Percentiles rank a stretch among this genome's conserved stretches.
Evolutionary conservation across 371 early-diverging fungal genomes (phyloP).

Genomic region (Mortierella sp.): DNA sequence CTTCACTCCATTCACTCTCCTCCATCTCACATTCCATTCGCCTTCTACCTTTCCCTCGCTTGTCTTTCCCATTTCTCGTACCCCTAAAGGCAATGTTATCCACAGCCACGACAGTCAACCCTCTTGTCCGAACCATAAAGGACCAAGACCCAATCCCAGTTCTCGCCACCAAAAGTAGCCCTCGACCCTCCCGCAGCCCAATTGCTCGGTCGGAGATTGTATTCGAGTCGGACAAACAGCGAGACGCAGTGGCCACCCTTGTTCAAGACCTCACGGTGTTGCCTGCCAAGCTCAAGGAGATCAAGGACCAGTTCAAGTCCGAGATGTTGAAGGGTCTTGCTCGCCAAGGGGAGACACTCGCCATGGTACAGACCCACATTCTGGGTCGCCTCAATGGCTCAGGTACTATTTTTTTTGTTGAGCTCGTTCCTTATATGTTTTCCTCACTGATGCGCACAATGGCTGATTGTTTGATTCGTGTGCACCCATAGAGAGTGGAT

Average conservation of each 20-base stretch:
- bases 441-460: too few relatives aligned
- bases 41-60: background rate
- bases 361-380: conserved; percentile 82
- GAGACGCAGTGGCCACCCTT: conserved; percentile 62
- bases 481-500: conserved; percentile 74
- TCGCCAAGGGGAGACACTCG: conserved; percentile 71
- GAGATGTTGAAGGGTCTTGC: conserved; percentile 85
- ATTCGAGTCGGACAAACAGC: conserved; percentile 52
- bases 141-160: background rate
- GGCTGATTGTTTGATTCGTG: too few relatives aligned
- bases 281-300: conserved; percentile 68
- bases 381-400: conserved; percentile 41
- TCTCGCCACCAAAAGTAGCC: background rate
- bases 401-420: conserved; percentile 17
- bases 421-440: background rate
- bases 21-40: background rate
- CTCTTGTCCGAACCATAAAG: background rate
- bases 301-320: conserved; percentile 74
- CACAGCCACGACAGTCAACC: background rate
- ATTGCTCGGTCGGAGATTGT: conserved; percentile 9
- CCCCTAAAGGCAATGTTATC: background rate
- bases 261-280: conserved; percentile 71
- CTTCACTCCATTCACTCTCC: too few relatives aligned
- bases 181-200: conserved; percentile 9
- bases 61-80: background rate